Conservation (phyloP, 805 yeast species). For the Komagataella populi region DNA sequence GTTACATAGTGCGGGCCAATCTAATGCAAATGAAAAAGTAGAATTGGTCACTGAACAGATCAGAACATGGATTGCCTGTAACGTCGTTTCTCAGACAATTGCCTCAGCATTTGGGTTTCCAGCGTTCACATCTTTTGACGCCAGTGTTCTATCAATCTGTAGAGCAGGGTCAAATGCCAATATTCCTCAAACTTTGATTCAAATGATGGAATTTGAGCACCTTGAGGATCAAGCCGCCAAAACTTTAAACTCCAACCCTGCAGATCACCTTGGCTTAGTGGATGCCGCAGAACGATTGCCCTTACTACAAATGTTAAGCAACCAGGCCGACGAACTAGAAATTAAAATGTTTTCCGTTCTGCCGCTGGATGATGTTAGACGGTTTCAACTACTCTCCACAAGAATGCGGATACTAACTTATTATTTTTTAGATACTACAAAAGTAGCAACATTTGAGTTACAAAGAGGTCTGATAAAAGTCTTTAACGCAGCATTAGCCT, state of each 20-base stretch:
- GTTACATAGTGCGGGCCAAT: slow-evolving; percentile 64
- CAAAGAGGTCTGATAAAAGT: slow-evolving; percentile 63
- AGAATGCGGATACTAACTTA: slow-evolving; percentile 76
- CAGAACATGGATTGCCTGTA: slow-evolving; percentile 89
- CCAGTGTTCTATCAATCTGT: slow-evolving; percentile 43
- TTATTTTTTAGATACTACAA: slow-evolving; percentile 55
- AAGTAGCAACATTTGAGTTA: slow-evolving; percentile 40
- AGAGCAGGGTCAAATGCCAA: slow-evolving; percentile 14
- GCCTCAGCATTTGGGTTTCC: slow-evolving; percentile 94
- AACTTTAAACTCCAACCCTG: slow-evolving; percentile 57
- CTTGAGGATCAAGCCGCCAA: slow-evolving; percentile 78
- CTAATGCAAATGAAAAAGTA: slow-evolving; percentile 30
- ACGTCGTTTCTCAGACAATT: slow-evolving; percentile 77
- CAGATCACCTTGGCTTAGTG: slow-evolving; percentile 52
- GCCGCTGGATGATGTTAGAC: slow-evolving; percentile 53
- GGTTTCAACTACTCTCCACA: slow-evolving; percentile 55
- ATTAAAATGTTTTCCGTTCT: slow-evolving; percentile 28
- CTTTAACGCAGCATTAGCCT: slow-evolving; percentile 65
- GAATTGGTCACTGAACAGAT: slow-evolving; percentile 59
- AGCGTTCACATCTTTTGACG: slow-evolving; percentile 77
- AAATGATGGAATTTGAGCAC: slow-evolving; percentile 71
- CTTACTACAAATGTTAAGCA: slow-evolving; percentile 51
- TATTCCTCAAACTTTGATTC: slow-evolving; percentile 49
- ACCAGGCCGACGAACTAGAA: slow-evolving; percentile 70
- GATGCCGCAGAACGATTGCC: slow-evolving; percentile 65